Base-by-base conservation (phyloP, 495 filamentous ascomycete genomes). In the Hypomontagnella monticulosa region DNA sequence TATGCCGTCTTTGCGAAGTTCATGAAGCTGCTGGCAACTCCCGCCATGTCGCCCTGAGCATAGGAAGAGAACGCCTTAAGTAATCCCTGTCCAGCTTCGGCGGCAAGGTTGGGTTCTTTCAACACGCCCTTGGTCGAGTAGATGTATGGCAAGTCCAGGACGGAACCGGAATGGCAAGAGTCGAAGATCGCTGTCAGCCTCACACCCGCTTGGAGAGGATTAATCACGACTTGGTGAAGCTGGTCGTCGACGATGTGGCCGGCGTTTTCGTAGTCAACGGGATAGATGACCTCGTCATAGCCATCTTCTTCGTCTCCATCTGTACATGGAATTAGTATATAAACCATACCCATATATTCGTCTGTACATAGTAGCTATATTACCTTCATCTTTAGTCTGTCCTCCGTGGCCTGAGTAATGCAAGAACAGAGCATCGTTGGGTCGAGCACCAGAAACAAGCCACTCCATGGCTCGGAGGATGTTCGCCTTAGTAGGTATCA, bases 241-340 rank as follows among this genome's bases (percentile, higher is more conserved):
- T 97, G 90, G 73, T 99, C 95, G 72, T 99, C 95, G 43, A 96
- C 91, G 69, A 99, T 97, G 76, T 97, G 93, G 16, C 94, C 93
- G 19, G 86, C 88, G n/a, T 78, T 76, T 57, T 91, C 82, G 81
- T 93, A 97, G 77, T 99, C 95, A 15, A 97, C 91, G 0, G 95
- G 95, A 77, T 97, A 99, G 73, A 99, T 96, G 46, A 96, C 93
- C 77, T 99, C 95, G 70, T 99, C 95, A 62, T 89, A 91, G 66
- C 94, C 94, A 71, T 97, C 93, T 10, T 95, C 92, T 76, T 97
- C 93, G 69, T 97, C 93, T 19, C 93, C 81, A 54, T 81, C 76
- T 19, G 58, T 5, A 55, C 38, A 38, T 15, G 2, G 38, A n/a
- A 15, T 62, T 11, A 62, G 23, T 19, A 19, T 46, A 4, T 4